Evolutionary conservation across 225 moss, liverwort and hornwort genomes (phyloP).

Genomic region (Marchantia polymorpha): DNA sequence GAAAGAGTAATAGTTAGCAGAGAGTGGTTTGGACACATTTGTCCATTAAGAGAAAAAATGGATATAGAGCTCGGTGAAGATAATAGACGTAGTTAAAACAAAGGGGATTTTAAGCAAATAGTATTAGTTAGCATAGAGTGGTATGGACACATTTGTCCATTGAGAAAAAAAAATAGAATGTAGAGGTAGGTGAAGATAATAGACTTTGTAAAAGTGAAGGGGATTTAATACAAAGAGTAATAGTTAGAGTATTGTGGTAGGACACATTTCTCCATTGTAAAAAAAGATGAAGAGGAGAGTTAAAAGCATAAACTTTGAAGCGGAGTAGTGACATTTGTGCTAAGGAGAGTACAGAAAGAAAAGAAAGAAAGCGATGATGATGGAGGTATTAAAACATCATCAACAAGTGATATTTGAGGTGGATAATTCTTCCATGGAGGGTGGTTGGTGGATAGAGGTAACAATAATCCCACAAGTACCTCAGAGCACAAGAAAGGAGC

Average conservation of each 20-base stretch:
- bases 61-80: too few species aligned
- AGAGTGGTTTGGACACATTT: too few species aligned
- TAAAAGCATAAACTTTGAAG: constrained; percentile 74
- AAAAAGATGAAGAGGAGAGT: constrained; percentile 77
- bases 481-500: constrained; percentile 30
- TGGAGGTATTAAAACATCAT: constrained; percentile 45
- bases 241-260: too few species aligned
- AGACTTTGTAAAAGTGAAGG: too few species aligned
- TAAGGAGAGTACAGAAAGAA: constrained; percentile 66
- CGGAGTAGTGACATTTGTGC: constrained; percentile 72
- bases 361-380: constrained; percentile 66
- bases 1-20: constrained; percentile 42
- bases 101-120: too few species aligned
- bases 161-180: too few species aligned
- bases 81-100: too few species aligned
- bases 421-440: constrained; percentile 46
- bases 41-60: too few species aligned
- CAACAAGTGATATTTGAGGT: constrained; percentile 41
- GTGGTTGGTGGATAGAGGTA: constrained; percentile 50
- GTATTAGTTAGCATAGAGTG: too few species aligned
- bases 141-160: too few species aligned
- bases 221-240: too few species aligned
- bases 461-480: constrained; percentile 39
- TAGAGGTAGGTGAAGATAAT: too few species aligned
- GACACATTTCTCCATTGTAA: constrained; percentile 62